Conservation (phyloP, 176 grass and related monocot species). For the Hsuehochloa calcarea region DNA sequence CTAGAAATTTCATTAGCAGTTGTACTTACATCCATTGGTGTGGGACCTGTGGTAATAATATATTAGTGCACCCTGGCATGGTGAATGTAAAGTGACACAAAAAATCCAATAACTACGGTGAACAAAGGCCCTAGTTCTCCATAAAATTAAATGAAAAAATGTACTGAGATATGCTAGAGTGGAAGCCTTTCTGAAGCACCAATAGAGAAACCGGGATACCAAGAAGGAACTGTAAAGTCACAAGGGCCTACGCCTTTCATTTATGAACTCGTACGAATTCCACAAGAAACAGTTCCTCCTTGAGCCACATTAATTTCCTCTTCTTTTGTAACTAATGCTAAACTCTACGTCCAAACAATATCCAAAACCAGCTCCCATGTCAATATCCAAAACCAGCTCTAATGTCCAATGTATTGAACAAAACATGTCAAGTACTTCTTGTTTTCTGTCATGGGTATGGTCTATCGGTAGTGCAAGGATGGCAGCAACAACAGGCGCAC, state of each 20-base stretch:
- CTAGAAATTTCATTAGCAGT: constrained; percentile 71
- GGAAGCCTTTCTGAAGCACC: not conserved
- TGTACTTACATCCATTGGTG: constrained; percentile 67
- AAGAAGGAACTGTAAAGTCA: not conserved
- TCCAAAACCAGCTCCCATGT: not conserved
- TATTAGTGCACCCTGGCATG: not conserved
- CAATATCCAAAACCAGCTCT: not conserved
- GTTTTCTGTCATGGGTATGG: too few relatives aligned
- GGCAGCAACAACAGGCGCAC: too few relatives aligned
- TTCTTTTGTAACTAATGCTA: not conserved
- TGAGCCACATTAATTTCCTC: not conserved
- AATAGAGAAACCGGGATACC: not conserved
- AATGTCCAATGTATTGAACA: not conserved
- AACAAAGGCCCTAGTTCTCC: not conserved
- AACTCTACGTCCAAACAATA: not conserved
- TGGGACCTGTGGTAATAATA: constrained; percentile 43
- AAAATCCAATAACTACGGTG: not conserved
- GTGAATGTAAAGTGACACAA: not conserved
- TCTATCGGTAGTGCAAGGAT: too few relatives aligned
- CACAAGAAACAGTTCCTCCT: not conserved
- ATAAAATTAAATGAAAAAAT: not conserved
- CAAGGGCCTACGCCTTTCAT: not conserved
- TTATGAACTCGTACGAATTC: not conserved
- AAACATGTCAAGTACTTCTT: too few relatives aligned
- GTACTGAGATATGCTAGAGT: not conserved